These are phyloP conservation scores for Cercospora sp. DNA, from an alignment of 2,329 filamentous ascomycete species.

Conservation along the genomic window DNA sequence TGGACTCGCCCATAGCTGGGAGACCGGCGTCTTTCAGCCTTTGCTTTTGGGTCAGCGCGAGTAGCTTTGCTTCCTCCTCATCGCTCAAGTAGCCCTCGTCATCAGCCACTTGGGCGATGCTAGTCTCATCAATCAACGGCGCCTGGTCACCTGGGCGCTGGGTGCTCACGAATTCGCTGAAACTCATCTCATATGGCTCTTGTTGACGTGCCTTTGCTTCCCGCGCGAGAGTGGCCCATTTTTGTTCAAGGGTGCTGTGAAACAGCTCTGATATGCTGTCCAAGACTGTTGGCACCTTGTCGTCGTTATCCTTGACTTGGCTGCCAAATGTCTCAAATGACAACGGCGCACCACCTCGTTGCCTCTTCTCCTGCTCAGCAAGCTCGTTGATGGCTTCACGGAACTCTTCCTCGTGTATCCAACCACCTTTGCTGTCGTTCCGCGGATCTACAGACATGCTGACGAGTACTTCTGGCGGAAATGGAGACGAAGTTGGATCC, in stretches of 20 bases:
- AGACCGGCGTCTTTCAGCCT: slow-evolving; percentile 28
- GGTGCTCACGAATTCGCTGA: neutral
- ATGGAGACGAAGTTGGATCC: slow-evolving; percentile 69
- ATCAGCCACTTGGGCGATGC: slow-evolving; percentile 52
- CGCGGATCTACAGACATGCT: slow-evolving; percentile 86
- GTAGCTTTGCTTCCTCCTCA: slow-evolving; percentile 43
- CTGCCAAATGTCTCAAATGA: slow-evolving; percentile 68
- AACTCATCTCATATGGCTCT: slow-evolving; percentile 13
- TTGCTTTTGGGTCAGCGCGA: slow-evolving; percentile 36
- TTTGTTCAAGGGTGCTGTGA: slow-evolving; percentile 48
- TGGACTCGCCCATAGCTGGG: slow-evolving; percentile 27
- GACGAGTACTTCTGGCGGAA: slow-evolving; percentile 75
- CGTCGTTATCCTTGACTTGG: slow-evolving; percentile 51
- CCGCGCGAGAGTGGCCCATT: slow-evolving; percentile 9
- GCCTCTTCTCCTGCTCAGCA: slow-evolving; percentile 62
- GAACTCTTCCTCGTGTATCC: slow-evolving; percentile 91
- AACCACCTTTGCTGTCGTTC: slow-evolving; percentile 70
- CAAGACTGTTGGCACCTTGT: slow-evolving; percentile 70
- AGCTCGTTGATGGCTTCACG: slow-evolving; percentile 64
- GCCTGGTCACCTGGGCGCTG: slow-evolving; percentile 23
- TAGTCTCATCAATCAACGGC: slow-evolving; percentile 65
- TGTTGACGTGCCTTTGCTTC: slow-evolving; percentile 17
- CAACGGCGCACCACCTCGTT: slow-evolving; percentile 45
- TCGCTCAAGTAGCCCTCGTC: slow-evolving; percentile 44
- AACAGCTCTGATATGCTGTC: slow-evolving; percentile 88